phyloP scores from a whole-genome alignment of 495 filamentous ascomycete species.

The Lophium mytilinum region DNA sequence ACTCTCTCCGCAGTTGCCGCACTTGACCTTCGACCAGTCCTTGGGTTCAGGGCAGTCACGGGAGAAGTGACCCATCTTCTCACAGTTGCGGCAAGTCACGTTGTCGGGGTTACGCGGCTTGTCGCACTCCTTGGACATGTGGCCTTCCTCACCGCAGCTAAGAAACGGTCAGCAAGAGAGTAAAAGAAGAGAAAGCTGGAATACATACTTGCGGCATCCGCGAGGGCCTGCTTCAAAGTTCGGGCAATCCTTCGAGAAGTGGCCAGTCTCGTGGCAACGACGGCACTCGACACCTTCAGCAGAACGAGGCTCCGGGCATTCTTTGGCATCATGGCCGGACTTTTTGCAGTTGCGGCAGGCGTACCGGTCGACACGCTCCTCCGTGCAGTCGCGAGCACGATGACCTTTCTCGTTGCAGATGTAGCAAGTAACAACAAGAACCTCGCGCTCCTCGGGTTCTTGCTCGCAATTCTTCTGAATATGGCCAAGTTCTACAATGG shows the following conservation, averaged over 20 bases:
- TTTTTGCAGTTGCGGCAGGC: conserved; percentile 79
- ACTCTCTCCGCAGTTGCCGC: conserved; percentile 62
- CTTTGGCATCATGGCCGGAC: conserved; percentile 49
- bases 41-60: conserved; percentile 70
- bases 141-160: conserved; percentile 40
- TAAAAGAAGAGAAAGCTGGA: too few species aligned
- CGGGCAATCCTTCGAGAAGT: conserved; percentile 79
- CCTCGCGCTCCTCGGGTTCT: conserved; percentile 38
- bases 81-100: conserved; percentile 62
- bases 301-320: conserved; percentile 64
- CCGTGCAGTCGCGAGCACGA: conserved; percentile 59
- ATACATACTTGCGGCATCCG: conserved; percentile 43
- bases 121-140: conserved; percentile 50
- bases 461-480: conserved; percentile 56
- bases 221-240: conserved; percentile 37
- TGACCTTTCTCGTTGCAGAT: conserved; percentile 68
- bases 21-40: conserved; percentile 69
- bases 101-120: conserved; percentile 43
- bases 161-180: too few species aligned
- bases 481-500: conserved; percentile 60
- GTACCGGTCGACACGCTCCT: conserved; percentile 46
- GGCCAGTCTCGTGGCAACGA: conserved; percentile 72
- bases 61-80: conserved; percentile 58
- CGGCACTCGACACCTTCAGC: conserved; percentile 71
- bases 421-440: conserved; percentile 52